Evolutionary conservation across 345 rosid genomes (phyloP), one percentile per base, ranked within the genome.

Genomic region (Punica granatum): DNA sequence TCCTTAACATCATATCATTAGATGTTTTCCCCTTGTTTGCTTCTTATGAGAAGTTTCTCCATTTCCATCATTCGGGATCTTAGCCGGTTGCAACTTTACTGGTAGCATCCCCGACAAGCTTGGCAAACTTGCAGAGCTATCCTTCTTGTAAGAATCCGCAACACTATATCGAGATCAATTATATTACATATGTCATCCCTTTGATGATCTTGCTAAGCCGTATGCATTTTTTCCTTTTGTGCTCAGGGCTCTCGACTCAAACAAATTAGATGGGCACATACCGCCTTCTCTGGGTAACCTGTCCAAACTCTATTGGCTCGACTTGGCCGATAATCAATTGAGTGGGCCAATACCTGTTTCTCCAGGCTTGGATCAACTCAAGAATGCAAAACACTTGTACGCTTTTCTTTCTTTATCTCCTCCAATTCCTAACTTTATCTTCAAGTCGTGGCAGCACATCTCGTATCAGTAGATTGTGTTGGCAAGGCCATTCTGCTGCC

Each of bases 241-340:
- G 71, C 39, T 60, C 82, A 94, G 97, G 89, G 99, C 99, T 63
- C 82, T 94, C 76, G 89, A 94, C 78, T 86, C 92, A n/a, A 94
- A 91, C 78, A 89, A 94, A 72, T 86, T 94, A 67, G 86, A 86
- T 0, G 97, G 96, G 37, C 71, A 43, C 64, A 89, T 94, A 61
- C 99, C 97, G 16, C 74, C 92, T 34, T 83, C 97, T 28, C 58
- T 94, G 73, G 96, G 97, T 56, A 86, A 81, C 60, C 92, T 94
- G 63, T 86, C 92, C 67, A 84, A 84, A 33, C 89, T 94, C 51
- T 82, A 82, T 67, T 89, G 92, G 97, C 74, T 94, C 33, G 99
- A 94, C 79, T 80, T 94, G 21, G 91, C 97, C 61, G 96, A 88
- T 65, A 94, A 94, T 76, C 91, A 86, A 63, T 65, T 94, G 77